These are phyloP conservation scores for Trichocladium antarcticum DNA, from an alignment of 495 filamentous ascomycete species.

Conservation along the genomic window DNA sequence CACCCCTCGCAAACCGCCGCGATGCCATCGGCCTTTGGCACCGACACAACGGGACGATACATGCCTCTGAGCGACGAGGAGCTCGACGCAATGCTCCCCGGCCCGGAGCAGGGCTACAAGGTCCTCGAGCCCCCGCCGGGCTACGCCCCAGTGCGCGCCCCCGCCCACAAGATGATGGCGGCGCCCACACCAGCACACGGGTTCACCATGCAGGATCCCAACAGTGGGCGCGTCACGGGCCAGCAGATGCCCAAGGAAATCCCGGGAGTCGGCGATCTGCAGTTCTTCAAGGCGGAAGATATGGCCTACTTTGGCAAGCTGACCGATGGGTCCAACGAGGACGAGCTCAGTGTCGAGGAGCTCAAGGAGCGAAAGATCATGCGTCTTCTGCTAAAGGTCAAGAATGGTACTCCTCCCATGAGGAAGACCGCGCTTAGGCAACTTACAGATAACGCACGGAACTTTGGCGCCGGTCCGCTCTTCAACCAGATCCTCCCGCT, in stretches of 20 bases:
- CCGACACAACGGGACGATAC: slow-evolving; percentile 68
- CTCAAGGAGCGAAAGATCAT: slow-evolving; percentile 98
- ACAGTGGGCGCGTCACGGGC: slow-evolving; percentile 64
- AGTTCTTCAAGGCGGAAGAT: slow-evolving; percentile 98
- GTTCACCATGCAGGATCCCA: slow-evolving; percentile 97
- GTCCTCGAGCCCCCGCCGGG: slow-evolving; percentile 87
- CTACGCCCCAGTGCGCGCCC: slow-evolving; percentile 72
- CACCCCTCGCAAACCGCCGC: slow-evolving; percentile 61
- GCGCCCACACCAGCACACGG: slow-evolving; percentile 62
- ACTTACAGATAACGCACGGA: slow-evolving; percentile 92
- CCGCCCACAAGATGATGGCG: slow-evolving; percentile 65
- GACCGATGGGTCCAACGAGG: slow-evolving; percentile 89
- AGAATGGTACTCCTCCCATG: slow-evolving; percentile 99
- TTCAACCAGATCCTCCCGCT: slow-evolving; percentile 98
- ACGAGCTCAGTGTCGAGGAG: slow-evolving; percentile 82
- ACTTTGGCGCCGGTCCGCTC: slow-evolving; percentile 87
- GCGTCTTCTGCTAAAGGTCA: slow-evolving; percentile 92
- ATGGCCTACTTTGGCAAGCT: slow-evolving; percentile 99
- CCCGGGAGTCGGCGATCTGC: slow-evolving; percentile 90
- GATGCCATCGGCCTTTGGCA: slow-evolving; percentile 57
- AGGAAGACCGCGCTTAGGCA: slow-evolving; percentile 97
- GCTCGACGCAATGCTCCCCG: slow-evolving; percentile 80
- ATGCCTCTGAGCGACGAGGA: slow-evolving; percentile 83
- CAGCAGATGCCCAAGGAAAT: slow-evolving; percentile 95
- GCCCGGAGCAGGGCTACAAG: slow-evolving; percentile 71